Evolutionary conservation across 2,329 filamentous ascomycete species (phyloP).

Genomic region (Aspergillus texensis): DNA sequence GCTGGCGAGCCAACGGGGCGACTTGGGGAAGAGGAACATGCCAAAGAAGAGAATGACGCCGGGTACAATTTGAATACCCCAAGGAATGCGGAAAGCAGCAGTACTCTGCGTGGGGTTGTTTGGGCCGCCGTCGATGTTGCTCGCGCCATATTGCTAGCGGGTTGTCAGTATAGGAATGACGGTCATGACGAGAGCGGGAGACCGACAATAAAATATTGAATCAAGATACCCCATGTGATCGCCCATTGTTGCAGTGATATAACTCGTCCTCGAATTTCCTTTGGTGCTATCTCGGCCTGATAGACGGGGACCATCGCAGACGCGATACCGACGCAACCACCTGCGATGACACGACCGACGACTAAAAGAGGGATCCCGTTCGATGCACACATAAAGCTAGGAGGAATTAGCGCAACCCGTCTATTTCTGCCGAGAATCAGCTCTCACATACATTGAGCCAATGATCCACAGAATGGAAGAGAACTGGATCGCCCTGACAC

Average conservation of each 20-base stretch:
- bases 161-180: neutral
- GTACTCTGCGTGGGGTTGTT: conserved; percentile 51
- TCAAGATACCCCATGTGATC: conserved; percentile 70
- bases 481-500: conserved; percentile 54
- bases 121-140: conserved; percentile 58
- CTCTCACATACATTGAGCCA: conserved; percentile 16
- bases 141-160: conserved; percentile 23
- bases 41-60: conserved; percentile 59
- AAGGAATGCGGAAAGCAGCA: conserved; percentile 64
- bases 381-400: conserved; percentile 60
- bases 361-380: conserved; percentile 71
- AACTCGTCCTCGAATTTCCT: conserved; percentile 59
- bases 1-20: conserved; percentile 64
- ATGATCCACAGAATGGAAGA: conserved; percentile 53
- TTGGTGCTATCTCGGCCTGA: conserved; percentile 66
- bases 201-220: conserved; percentile 62
- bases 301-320: conserved; percentile 72
- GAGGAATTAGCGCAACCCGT: conserved; percentile 22
- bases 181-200: conserved; percentile 31
- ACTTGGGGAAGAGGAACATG: conserved; percentile 56
- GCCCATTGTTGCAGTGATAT: conserved; percentile 74
- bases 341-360: conserved; percentile 69
- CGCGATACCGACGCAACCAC: conserved; percentile 71
- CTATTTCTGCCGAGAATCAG: neutral
- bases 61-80: conserved; percentile 65